These are phyloP conservation scores for Didymosphaeria variabile DNA, from an alignment of 2,329 filamentous ascomycete genomes.

Conservation along the genomic window DNA sequence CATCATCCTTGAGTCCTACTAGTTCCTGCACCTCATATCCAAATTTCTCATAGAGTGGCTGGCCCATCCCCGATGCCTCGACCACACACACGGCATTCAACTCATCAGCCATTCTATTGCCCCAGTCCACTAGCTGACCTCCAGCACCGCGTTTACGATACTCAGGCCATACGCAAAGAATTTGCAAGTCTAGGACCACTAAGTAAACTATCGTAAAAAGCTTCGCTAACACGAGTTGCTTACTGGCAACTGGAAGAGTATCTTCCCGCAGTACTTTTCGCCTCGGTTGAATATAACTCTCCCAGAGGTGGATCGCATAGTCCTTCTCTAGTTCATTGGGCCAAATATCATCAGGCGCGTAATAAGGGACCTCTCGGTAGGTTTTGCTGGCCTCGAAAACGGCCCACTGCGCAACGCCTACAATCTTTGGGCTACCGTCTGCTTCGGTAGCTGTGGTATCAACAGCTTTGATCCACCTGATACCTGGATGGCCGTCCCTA, in stretches of 20 bases:
- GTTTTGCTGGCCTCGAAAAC: slow-evolving; percentile 7
- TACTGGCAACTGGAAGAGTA: slow-evolving; percentile 5
- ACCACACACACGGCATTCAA: slow-evolving; percentile 13
- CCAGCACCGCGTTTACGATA: slow-evolving; percentile 4
- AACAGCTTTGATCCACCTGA: slow-evolving; percentile 11
- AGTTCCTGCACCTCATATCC: slow-evolving; percentile 1
- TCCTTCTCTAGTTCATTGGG: slow-evolving; percentile 10
- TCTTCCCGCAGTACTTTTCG: not conserved
- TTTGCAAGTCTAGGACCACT: slow-evolving; percentile 5
- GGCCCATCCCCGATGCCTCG: slow-evolving; percentile 10
- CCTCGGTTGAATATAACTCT: slow-evolving; percentile 9
- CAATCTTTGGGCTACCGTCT: slow-evolving; percentile 12
- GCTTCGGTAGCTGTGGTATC: slow-evolving; percentile 4
- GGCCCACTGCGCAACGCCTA: slow-evolving; percentile 12
- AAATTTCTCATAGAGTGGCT: slow-evolving; percentile 7
- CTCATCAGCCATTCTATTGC: slow-evolving; percentile 5
- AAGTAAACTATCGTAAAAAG: too few relatives aligned
- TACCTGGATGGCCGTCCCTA: slow-evolving; percentile 7
- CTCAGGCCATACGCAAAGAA: slow-evolving; percentile 7
- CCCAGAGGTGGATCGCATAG: slow-evolving; percentile 1
- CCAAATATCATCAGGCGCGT: slow-evolving; percentile 2
- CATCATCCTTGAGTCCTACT: not conserved
- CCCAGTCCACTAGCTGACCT: slow-evolving; percentile 4
- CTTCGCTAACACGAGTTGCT: not conserved
- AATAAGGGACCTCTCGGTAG: slow-evolving; percentile 11